These are phyloP conservation scores for Saussurea involucrata DNA, from an alignment of 129 eudicot species.

Conservation along the genomic window DNA sequence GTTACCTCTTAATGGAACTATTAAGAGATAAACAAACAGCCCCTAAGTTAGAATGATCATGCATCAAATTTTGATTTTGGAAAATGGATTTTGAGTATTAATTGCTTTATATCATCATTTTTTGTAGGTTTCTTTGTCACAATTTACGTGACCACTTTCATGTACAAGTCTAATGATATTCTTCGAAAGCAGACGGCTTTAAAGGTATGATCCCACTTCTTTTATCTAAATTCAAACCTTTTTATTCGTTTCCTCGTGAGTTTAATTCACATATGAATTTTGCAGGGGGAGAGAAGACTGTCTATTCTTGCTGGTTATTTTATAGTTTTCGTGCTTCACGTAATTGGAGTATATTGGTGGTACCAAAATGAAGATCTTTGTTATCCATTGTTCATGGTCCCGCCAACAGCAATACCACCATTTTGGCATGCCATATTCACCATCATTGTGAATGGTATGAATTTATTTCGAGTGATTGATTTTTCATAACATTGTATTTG, in stretches of 20 bases:
- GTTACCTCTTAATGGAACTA: too few relatives aligned
- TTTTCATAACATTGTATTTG: background rate
- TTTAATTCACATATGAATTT: background rate
- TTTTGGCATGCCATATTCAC: conserved; percentile 43
- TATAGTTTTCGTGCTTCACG: conserved; percentile 56
- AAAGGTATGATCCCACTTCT: conserved; percentile 38
- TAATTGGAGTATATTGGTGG: conserved; percentile 37
- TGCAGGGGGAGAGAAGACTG: conserved; percentile 78
- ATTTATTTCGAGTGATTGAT: background rate
- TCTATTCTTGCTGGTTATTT: conserved; percentile 62
- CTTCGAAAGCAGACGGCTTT: conserved; percentile 77
- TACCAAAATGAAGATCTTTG: conserved; percentile 40
- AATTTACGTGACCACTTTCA: conserved; percentile 57
- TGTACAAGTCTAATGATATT: conserved; percentile 87
- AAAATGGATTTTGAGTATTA: conserved; percentile 3
- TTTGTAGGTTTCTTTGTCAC: conserved; percentile 75
- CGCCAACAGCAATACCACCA: conserved; percentile 37
- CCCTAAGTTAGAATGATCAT: conserved; percentile 3
- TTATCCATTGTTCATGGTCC: conserved; percentile 36
- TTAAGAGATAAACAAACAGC: too few relatives aligned
- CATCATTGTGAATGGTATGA: conserved; percentile 37
- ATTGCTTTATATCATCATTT: too few relatives aligned
- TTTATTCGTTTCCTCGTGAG: background rate
- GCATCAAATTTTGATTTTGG: conserved; percentile 1
- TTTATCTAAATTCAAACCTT: background rate